These are phyloP conservation scores for Ceratocystis destructans DNA, from an alignment of 2,329 filamentous ascomycete species.

Conservation along the genomic window DNA sequence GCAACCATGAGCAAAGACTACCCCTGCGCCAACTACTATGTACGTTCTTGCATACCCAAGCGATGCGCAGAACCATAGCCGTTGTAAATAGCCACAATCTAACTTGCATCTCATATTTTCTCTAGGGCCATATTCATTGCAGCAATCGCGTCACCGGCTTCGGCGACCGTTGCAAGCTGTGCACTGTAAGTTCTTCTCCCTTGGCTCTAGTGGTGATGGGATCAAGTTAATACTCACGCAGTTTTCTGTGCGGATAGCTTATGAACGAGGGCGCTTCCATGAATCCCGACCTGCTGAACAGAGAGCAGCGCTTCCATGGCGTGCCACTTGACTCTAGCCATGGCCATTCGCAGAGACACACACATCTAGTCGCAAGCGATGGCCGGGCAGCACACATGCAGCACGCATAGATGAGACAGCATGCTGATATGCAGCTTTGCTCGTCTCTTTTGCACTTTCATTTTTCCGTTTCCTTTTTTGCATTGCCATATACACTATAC, in stretches of 20 bases:
- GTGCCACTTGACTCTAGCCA: background rate
- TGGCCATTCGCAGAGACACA: background rate
- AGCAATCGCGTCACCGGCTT: conserved; percentile 25
- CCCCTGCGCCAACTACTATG: conserved; percentile 28
- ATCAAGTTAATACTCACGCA: no score
- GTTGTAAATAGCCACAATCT: background rate
- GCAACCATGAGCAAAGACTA: conserved; percentile 22
- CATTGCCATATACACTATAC: background rate
- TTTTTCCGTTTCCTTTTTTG: background rate
- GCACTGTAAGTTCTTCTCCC: conserved; percentile 21
- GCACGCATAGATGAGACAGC: conserved; percentile 5
- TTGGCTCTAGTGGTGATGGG: no score
- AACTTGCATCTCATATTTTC: background rate
- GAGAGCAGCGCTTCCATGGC: conserved; percentile 11
- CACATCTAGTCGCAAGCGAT: background rate
- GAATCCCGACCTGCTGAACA: conserved; percentile 10
- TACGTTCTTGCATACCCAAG: conserved; percentile 17
- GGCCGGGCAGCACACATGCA: background rate
- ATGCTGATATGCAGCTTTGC: background rate
- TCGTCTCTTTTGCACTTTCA: background rate
- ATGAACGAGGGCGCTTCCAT: conserved; percentile 14
- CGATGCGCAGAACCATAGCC: background rate
- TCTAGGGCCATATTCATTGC: conserved; percentile 25
- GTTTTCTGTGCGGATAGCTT: background rate
- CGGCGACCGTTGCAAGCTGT: conserved; percentile 25